These are phyloP conservation scores for Kockovaella imperatae DNA, from an alignment of 768 basidiomycete species.

Conservation along the genomic window DNA sequence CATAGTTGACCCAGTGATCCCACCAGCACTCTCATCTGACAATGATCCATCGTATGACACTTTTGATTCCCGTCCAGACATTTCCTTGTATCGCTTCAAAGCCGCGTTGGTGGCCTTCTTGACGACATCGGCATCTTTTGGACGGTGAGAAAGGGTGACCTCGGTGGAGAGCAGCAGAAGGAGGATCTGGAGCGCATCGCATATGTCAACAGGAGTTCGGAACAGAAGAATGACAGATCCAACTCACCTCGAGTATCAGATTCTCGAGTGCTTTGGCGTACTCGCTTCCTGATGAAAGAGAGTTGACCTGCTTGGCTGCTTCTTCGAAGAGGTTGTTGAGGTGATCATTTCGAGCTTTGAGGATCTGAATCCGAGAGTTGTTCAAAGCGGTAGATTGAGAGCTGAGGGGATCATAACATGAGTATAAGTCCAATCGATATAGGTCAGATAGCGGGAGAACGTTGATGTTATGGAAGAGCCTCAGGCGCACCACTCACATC, in stretches of 20 bases:
- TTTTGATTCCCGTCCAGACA: constrained; percentile 62
- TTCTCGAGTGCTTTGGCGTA: constrained; percentile 79
- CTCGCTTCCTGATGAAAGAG: constrained; percentile 53
- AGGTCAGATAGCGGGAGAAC: not conserved
- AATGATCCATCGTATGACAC: constrained; percentile 59
- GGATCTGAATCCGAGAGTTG: constrained; percentile 81
- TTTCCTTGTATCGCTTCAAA: constrained; percentile 59
- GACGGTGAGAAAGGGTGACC: constrained; percentile 60
- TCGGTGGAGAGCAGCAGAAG: constrained; percentile 70
- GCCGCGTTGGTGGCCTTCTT: constrained; percentile 62
- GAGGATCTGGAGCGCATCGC: constrained; percentile 51
- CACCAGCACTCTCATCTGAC: constrained; percentile 69
- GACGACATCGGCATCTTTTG: constrained; percentile 58
- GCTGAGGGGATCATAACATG: constrained; percentile 47
- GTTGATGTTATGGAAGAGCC: not conserved
- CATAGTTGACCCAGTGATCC: constrained; percentile 66
- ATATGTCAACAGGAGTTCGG: not conserved
- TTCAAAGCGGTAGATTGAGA: constrained; percentile 94
- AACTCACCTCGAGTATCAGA: constrained; percentile 62
- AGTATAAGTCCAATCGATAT: not conserved
- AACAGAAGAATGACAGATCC: not conserved
- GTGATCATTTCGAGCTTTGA: constrained; percentile 85
- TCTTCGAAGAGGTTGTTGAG: constrained; percentile 77
- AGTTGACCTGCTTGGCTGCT: constrained; percentile 58
- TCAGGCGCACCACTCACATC: constrained; percentile 57